Base-by-base conservation (phyloP, 768 basidiomycete genomes). In the Lactifluus echinatus region DNA sequence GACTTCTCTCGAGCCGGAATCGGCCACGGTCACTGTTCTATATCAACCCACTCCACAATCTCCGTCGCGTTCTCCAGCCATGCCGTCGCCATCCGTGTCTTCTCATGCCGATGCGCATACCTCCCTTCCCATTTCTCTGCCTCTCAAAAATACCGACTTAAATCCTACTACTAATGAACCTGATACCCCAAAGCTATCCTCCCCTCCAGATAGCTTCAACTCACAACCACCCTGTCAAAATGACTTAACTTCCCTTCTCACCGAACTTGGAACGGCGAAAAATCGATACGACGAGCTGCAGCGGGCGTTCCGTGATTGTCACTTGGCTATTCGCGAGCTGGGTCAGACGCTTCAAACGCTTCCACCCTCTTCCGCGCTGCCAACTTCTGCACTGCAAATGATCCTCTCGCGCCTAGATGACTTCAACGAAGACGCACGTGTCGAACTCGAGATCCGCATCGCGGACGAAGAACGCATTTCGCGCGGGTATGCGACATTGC, bases 391-490 rank as follows among this genome's bases (percentile, higher is more conserved):
- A 15, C 64, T 91, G 3, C 71, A 70, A 19, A 73, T 73, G 0
- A 83, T 81, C 5, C 70, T 87, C 17, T 74, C 80, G 24, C 75
- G 89, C 8, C 73, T 93, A 42, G 75, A 81, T 52, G 87, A 93
- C 66, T 87, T 79, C 65, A 79, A 79, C 4, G 89, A 91, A 66
- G 89, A 91, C 61, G 81, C 81, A 1, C 80, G 87, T 1, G 89
- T 93, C 10, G 89, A 92, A 66, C 71, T 93, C 21, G 89, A 92
- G 70, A 91, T 92, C 39, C 79, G 81, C 23, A 71, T 83, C 10
- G 78, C 85, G 2, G 89, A 93, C 65, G 88, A 88, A 60, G 77
- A 75, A 11, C 75, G 91, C 14, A 73, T 84, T 0, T 72, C 74
- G 7, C 76, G 75, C 8, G 88, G 88, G 3, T 91, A 83, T 57